Evolutionary conservation across 1,284 basidiomycete species (phyloP).

Genomic region (Naganishia cerealis): DNA sequence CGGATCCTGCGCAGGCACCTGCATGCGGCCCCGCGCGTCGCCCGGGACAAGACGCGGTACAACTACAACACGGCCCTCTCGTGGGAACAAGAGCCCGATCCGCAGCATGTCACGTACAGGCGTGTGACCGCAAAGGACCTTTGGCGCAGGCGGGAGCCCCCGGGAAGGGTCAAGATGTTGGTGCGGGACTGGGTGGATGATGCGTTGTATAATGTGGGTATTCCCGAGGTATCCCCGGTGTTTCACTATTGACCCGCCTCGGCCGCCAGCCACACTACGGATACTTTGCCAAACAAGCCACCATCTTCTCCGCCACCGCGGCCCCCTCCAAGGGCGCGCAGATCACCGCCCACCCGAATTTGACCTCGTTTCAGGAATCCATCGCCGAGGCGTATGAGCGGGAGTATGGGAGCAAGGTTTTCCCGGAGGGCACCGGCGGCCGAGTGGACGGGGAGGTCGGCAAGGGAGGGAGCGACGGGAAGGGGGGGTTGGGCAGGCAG

Average conservation of each 20-base stretch:
- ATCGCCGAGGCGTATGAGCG: slow-evolving; percentile 71
- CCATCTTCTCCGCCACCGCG: slow-evolving; percentile 70
- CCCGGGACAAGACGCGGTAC: slow-evolving; percentile 36
- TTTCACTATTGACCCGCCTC: too few species aligned
- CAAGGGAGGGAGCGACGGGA: slow-evolving; percentile 55
- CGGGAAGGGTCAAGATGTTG: slow-evolving; percentile 86
- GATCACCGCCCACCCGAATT: slow-evolving; percentile 68
- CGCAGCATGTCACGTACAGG: slow-evolving; percentile 58
- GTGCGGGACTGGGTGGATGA: slow-evolving; percentile 96
- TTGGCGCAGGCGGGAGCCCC: slow-evolving; percentile 57
- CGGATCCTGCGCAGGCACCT: too few species aligned
- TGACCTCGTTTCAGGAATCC: slow-evolving; percentile 74
- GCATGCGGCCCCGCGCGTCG: too few species aligned
- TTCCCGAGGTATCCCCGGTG: too few species aligned
- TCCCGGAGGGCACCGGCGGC: slow-evolving; percentile 16
- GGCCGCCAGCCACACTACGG: slow-evolving; percentile 96
- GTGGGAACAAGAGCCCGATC: slow-evolving; percentile 40
- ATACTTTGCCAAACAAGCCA: slow-evolving; percentile 89
- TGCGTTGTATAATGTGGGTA: slow-evolving; percentile 78
- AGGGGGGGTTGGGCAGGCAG: slow-evolving; percentile 76
- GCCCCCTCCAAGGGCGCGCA: slow-evolving; percentile 48
- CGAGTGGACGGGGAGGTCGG: slow-evolving; percentile 28
- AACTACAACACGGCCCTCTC: slow-evolving; percentile 52
- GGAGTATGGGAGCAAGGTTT: slow-evolving; percentile 39
- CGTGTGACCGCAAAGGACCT: slow-evolving; percentile 74